Evolutionary conservation across 805 yeast species (phyloP), one percentile per base, ranked within the genome.

Genomic region (Nakazawaea ernobii): DNA sequence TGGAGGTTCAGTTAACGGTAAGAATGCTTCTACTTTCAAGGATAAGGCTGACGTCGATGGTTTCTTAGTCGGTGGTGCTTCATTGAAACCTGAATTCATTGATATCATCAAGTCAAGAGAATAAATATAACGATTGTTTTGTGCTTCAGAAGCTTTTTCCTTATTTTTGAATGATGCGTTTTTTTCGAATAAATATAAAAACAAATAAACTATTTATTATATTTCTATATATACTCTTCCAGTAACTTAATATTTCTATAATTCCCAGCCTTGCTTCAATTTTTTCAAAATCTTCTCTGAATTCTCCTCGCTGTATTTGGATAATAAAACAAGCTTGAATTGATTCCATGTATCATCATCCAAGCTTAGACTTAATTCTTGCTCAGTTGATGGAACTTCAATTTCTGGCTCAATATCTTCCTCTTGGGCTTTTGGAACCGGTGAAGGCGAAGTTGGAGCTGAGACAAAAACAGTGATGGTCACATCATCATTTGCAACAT

Each of bases 51-150:
- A 94, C 65, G 95, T 94, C 55, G 99, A 94, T 66, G 99, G 99
- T 46, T 94, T 91, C 92, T 82, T 94, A 64, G 99, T 94, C 61
- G 99, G 99, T 66, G 99, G 99, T 76, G 99, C 99, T 65, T 88
- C 95, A 41, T 82, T 94, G 71, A 94, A 94, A 81, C 96, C 99
- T 57, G 99, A 94, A 77, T 94, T 94, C 66, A 82, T 88, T 65
- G 94, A 89, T 73, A 94, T 94, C 67, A 78, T 94, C 80, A 92
- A 86, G 77, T 86, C 95, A 47, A 85, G 96, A 84, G 73, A 75
- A 67, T 87, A 80, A 67, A 42, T 54, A 6, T 35, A 15, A 20
- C 24, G 24, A 20, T 5, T 36, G 4, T 14, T 3, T 36, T 14
- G 15, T 10, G 10, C 20, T n/a, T 30, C 33, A 30, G n/a, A 30